These are phyloP conservation scores for Athelia psychrophila DNA, from an alignment of 1,284 basidiomycete species.

Conservation along the genomic window DNA sequence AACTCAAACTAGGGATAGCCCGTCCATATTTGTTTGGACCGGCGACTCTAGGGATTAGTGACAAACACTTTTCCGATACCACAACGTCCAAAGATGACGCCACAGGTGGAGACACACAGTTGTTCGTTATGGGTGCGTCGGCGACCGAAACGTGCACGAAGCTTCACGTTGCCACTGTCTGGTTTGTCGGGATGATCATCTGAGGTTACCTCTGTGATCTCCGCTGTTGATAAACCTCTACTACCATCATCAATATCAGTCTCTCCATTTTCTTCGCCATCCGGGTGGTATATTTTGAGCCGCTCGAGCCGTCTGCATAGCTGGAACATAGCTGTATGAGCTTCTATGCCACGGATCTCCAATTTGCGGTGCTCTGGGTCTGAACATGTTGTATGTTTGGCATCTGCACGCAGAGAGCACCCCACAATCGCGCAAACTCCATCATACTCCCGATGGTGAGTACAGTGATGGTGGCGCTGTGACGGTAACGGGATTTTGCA, in stretches of 20 bases:
- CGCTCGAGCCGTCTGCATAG: conserved; percentile 15
- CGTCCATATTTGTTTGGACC: too few relatives aligned
- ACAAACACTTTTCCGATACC: too few relatives aligned
- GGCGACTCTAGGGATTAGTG: too few relatives aligned
- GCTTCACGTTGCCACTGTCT: conserved; percentile 15
- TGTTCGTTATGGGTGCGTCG: conserved; percentile 32
- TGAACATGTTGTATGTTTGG: conserved; percentile 13
- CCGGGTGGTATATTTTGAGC: conserved; percentile 6
- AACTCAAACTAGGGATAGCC: too few relatives aligned
- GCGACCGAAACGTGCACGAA: conserved; percentile 25
- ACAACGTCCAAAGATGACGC: conserved; percentile 26
- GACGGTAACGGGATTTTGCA: conserved; percentile 19
- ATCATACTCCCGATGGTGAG: conserved; percentile 11
- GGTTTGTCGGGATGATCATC: conserved; percentile 13
- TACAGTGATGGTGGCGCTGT: conserved; percentile 24
- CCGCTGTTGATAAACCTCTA: not conserved
- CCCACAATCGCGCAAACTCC: conserved; percentile 15
- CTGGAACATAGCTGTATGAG: conserved; percentile 19
- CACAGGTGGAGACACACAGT: conserved; percentile 26
- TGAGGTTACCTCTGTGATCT: not conserved
- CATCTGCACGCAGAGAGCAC: conserved; percentile 5
- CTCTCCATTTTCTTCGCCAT: conserved; percentile 1
- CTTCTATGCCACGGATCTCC: conserved; percentile 13
- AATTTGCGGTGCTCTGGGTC: conserved; percentile 14
- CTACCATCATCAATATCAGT: not conserved